Evolutionary conservation across 306 rosid species (phyloP).

Genomic region (Neltuma alba): DNA sequence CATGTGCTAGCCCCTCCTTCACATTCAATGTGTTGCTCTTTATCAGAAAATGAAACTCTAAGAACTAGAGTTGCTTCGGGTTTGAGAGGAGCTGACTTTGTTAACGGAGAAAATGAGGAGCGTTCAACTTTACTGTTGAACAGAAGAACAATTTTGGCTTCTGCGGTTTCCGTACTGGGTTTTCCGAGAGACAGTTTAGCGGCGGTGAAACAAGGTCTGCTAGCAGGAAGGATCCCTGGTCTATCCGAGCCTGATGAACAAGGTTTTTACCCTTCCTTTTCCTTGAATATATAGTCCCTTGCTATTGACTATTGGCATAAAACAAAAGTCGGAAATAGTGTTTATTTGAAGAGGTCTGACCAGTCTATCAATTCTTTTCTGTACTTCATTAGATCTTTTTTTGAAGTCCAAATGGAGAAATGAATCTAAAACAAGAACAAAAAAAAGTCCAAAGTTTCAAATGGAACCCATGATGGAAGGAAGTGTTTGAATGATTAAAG

Average conservation of each 20-base stretch:
- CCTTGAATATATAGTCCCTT: not conserved
- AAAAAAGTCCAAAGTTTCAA: not conserved
- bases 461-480: not conserved
- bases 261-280: slow-evolving; percentile 58
- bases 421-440: slow-evolving; percentile 5
- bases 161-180: slow-evolving; percentile 70
- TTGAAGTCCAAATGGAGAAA: not conserved
- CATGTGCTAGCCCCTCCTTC: slow-evolving; percentile 30
- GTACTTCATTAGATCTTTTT: not conserved
- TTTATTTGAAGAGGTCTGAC: not conserved
- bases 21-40: slow-evolving; percentile 31
- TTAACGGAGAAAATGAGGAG: slow-evolving; percentile 40
- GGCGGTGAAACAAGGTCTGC: slow-evolving; percentile 82
- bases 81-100: slow-evolving; percentile 38
- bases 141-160: slow-evolving; percentile 68
- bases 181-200: slow-evolving; percentile 66
- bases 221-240: slow-evolving; percentile 96
- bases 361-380: not conserved
- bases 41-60: slow-evolving; percentile 35
- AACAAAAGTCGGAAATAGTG: not conserved
- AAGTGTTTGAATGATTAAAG: not conserved
- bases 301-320: not conserved
- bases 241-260: slow-evolving; percentile 89
- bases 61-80: slow-evolving; percentile 39
- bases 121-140: slow-evolving; percentile 46